These are phyloP conservation scores for Phytophthora parvispora DNA, from an alignment of 352 stramenopile genomes.

Conservation along the genomic window DNA sequence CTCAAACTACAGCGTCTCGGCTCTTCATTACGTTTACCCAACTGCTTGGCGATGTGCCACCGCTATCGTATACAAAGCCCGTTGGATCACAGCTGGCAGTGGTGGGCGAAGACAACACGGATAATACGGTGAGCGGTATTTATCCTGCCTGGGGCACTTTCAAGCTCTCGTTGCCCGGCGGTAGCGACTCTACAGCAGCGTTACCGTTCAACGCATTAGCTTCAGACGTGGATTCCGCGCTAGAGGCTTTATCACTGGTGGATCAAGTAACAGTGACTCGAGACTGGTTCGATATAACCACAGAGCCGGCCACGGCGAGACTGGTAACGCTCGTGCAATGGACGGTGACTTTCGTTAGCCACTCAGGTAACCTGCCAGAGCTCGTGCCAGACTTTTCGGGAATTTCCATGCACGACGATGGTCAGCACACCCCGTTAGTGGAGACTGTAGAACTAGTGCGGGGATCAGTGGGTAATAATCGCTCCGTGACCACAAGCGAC, in stretches of 20 bases:
- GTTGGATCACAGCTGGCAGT: slow-evolving; percentile 44
- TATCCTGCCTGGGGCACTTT: slow-evolving; percentile 92
- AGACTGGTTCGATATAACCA: slow-evolving; percentile 76
- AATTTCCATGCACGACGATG: slow-evolving; percentile 53
- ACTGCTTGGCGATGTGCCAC: slow-evolving; percentile 64
- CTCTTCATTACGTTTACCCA: slow-evolving; percentile 86
- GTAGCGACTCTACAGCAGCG: slow-evolving; percentile 52
- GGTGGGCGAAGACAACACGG: slow-evolving; percentile 52
- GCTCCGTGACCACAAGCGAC: slow-evolving; percentile 62
- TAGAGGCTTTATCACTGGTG: slow-evolving; percentile 87
- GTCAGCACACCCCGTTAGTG: slow-evolving; percentile 65
- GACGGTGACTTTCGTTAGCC: slow-evolving; percentile 71
- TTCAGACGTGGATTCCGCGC: slow-evolving; percentile 56
- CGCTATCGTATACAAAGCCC: slow-evolving; percentile 52
- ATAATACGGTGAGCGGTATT: slow-evolving; percentile 75
- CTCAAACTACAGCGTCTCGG: slow-evolving; percentile 38
- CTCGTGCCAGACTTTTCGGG: slow-evolving; percentile 54
- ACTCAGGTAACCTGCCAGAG: slow-evolving; percentile 61
- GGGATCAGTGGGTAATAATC: slow-evolving; percentile 79
- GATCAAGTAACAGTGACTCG: slow-evolving; percentile 82
- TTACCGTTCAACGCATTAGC: slow-evolving; percentile 79
- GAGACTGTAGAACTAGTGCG: slow-evolving; percentile 58
- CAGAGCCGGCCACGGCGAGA: slow-evolving; percentile 38
- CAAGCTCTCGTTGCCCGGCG: slow-evolving; percentile 58
- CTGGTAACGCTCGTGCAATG: slow-evolving; percentile 71